A percentile compares a stretch with the other conserved stretches of the same genome.
Conservation (phyloP, 2,329 filamentous ascomycete species). For the Exophiala lecanii-corni region DNA sequence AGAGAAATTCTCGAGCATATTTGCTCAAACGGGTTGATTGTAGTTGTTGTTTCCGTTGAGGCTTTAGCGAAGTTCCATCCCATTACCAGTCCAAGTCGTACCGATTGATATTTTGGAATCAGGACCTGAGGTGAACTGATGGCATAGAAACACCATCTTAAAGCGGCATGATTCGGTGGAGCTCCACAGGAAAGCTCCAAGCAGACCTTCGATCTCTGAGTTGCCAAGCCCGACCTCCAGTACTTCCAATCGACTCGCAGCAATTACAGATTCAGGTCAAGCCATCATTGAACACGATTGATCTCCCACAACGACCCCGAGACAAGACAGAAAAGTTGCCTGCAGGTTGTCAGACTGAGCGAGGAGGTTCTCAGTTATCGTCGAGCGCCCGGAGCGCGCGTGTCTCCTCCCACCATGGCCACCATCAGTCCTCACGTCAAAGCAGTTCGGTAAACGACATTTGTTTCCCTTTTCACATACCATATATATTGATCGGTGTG, state of each 20-base stretch:
- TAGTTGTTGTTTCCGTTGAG: no score
- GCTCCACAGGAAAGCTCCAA: no score
- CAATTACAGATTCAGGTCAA: constrained; percentile 17
- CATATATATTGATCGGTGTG: constrained; percentile 7
- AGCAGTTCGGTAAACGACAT: constrained; percentile 39
- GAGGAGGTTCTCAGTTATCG: constrained; percentile 4
- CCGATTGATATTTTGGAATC: no score
- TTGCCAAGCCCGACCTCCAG: constrained; percentile 15
- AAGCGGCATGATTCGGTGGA: no score
- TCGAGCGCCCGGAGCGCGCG: constrained; percentile 7
- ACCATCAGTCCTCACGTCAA: constrained; percentile 28
- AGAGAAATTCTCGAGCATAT: no score
- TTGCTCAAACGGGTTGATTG: no score
- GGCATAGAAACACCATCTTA: no score
- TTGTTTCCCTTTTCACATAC: constrained; percentile 13
- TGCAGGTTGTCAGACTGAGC: background rate
- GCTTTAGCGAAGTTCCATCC: no score
- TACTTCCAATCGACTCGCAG: constrained; percentile 22
- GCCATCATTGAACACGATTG: constrained; percentile 1
- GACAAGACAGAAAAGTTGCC: background rate
- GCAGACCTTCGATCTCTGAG: no score
- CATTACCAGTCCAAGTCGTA: no score
- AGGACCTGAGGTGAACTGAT: no score
- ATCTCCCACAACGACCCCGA: background rate
- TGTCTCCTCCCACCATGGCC: constrained; percentile 31